Evolutionary conservation across 1,284 basidiomycete genomes (phyloP).

Genomic region (Volvariella surrecta): DNA sequence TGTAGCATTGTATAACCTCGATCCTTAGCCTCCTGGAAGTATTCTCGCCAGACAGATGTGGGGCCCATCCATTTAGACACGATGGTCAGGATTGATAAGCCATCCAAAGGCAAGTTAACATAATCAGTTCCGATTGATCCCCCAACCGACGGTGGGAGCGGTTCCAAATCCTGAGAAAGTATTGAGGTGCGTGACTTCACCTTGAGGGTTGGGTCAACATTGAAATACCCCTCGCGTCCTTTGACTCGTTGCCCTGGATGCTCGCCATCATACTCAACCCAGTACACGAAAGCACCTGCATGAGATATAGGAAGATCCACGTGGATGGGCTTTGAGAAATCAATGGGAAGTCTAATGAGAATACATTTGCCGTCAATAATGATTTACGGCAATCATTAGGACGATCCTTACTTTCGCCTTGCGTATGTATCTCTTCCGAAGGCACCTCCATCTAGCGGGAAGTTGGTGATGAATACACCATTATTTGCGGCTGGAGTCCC

Average conservation of each 20-base stretch:
- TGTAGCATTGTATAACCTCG: slow-evolving; percentile 96
- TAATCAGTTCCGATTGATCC: slow-evolving; percentile 37
- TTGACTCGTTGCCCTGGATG: slow-evolving; percentile 50
- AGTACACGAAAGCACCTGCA: slow-evolving; percentile 91
- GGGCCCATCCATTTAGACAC: slow-evolving; percentile 97
- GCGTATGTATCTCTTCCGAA: slow-evolving; percentile 77
- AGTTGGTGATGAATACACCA: slow-evolving; percentile 90
- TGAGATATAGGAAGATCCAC: slow-evolving; percentile 92
- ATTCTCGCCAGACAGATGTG: slow-evolving; percentile 63
- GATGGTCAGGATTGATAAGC: slow-evolving; percentile 78
- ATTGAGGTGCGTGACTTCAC: slow-evolving; percentile 67
- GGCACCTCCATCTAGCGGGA: slow-evolving; percentile 82
- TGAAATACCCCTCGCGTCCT: slow-evolving; percentile 88
- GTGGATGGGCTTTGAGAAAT: slow-evolving; percentile 84
- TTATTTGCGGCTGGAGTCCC: slow-evolving; percentile 84
- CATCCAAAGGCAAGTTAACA: slow-evolving; percentile 74
- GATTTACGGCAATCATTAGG: slow-evolving; percentile 7
- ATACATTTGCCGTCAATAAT: slow-evolving; percentile 4
- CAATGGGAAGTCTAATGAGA: slow-evolving; percentile 56
- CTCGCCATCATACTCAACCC: slow-evolving; percentile 80
- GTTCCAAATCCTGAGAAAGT: slow-evolving; percentile 45
- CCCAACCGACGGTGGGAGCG: slow-evolving; percentile 40
- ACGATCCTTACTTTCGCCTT: slow-evolving; percentile 60
- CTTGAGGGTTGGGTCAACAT: slow-evolving; percentile 84
- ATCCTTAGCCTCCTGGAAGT: slow-evolving; percentile 76